Percentiles rank a stretch among this genome's conserved stretches.
phyloP scores from a whole-genome alignment of 129 eudicot species.

The Tagetes erecta region DNA sequence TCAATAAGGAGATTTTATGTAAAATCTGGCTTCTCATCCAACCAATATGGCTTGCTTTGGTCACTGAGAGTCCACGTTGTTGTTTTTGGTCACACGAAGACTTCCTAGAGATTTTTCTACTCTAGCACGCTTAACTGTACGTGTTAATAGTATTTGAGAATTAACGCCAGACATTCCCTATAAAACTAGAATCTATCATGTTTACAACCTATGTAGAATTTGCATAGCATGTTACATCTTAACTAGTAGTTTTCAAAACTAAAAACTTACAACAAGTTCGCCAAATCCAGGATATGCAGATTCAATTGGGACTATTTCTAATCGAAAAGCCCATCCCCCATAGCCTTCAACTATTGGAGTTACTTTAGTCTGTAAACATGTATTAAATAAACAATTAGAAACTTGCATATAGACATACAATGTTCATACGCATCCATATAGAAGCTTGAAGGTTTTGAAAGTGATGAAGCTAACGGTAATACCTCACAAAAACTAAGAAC shows the following conservation, averaged over 20 bases:
- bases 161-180: not conserved
- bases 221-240: not conserved
- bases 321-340: constrained; percentile 96
- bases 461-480: constrained; percentile 15
- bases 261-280: constrained; percentile 80
- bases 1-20: not conserved
- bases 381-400: constrained; percentile 17
- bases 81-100: constrained; percentile 1
- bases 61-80: not conserved
- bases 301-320: constrained; percentile 95
- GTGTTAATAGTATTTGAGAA: not conserved
- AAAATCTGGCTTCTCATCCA: not conserved
- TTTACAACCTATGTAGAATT: not conserved
- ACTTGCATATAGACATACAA: constrained; percentile 9
- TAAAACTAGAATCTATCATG: not conserved
- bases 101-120: not conserved
- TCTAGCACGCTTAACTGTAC: not conserved
- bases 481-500: constrained; percentile 99
- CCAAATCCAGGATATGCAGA: constrained; percentile 99
- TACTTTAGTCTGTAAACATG: constrained; percentile 77
- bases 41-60: not conserved
- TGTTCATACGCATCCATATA: not conserved
- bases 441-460: not conserved
- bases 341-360: constrained; percentile 99
- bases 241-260: constrained; percentile 1